Conservation (phyloP, 768 basidiomycete species). For the Trametes maxima region DNA sequence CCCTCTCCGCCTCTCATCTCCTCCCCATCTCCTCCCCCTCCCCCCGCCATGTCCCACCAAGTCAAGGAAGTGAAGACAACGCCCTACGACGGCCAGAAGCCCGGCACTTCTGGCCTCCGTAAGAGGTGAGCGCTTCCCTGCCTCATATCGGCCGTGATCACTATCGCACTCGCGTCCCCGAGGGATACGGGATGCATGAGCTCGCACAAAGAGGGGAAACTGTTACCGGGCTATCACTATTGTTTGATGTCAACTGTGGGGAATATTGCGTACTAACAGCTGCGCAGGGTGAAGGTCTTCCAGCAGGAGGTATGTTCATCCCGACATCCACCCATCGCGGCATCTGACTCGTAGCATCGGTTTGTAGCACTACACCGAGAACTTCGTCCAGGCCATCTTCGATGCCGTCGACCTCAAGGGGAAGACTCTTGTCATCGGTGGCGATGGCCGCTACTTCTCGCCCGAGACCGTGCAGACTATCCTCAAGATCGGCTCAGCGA, state of each 20-base stretch:
- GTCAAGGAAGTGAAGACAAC: slow-evolving; percentile 78
- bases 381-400: slow-evolving; percentile 94
- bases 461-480: slow-evolving; percentile 88
- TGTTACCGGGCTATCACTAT: neutral
- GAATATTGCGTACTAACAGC: slow-evolving; percentile 12
- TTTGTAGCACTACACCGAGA: slow-evolving; percentile 93
- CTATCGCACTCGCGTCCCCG: slow-evolving; percentile 16
- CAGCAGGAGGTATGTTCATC: slow-evolving; percentile 77
- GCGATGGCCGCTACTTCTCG: slow-evolving; percentile 94
- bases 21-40: slow-evolving; percentile 10
- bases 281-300: slow-evolving; percentile 90
- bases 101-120: slow-evolving; percentile 95
- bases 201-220: neutral
- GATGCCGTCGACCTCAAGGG: slow-evolving; percentile 83
- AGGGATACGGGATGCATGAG: too few relatives aligned
- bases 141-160: slow-evolving; percentile 18
- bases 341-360: slow-evolving; percentile 26
- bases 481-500: slow-evolving; percentile 91
- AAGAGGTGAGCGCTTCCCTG: slow-evolving; percentile 66
- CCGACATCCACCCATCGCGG: slow-evolving; percentile 4
- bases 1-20: slow-evolving; percentile 2
- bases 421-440: slow-evolving; percentile 90
- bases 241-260: neutral
- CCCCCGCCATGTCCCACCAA: slow-evolving; percentile 42
- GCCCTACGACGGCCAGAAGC: slow-evolving; percentile 93